Base-by-base conservation (phyloP, 306 rosid genomes). In the Trifolium subterraneum region DNA sequence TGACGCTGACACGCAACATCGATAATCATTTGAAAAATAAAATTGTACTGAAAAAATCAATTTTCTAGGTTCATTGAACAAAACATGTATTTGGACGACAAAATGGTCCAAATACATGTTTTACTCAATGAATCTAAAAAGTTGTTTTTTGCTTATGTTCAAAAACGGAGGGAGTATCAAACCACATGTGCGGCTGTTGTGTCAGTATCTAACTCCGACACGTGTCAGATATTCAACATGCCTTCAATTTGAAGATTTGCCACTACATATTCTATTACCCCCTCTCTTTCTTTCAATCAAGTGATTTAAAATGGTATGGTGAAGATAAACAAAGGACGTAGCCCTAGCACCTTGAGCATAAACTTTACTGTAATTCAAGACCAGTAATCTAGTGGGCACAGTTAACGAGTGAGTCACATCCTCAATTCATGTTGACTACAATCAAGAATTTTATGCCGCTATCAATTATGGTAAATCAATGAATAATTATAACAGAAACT, bases 401-500 rank as follows among this genome's bases (percentile, higher is more conserved):
- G 55, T 42, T 42, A 66, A 41, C 22, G 42, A 7, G 8, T 6
- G 8, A 66, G 15, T 19, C 36, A 66, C 27, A 6, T 8, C 16
- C 39, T 23, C 50, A 9, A 64, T 64, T 64, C 48, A 62, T 33
- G 27, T 62, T 33, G 35, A n/a, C 42, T 31, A n/a, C 10, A 64
- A 63, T 16, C 48, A 63, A 63, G 29, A 29, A 63, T 68, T 55
- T 47, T 50, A 27, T 0, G 29, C 73, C n/a, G 10, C 64, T 13
- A 70, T 44, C 8, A 11, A 25, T 44, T 44, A 70, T 36, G 38
- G 62, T 22, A 56, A 39, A 23, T 29, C 10, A 55, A 45, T 29
- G 41, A n/a, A 45, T 23, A 76, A 67, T 70, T 38, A 47, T 16
- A 77, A 59, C n/a, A 15, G 54, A 69, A 60, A n/a, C 10, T 64